Conservation (phyloP, 2,329 filamentous ascomycete genomes). For the Monilinia polystroma region DNA sequence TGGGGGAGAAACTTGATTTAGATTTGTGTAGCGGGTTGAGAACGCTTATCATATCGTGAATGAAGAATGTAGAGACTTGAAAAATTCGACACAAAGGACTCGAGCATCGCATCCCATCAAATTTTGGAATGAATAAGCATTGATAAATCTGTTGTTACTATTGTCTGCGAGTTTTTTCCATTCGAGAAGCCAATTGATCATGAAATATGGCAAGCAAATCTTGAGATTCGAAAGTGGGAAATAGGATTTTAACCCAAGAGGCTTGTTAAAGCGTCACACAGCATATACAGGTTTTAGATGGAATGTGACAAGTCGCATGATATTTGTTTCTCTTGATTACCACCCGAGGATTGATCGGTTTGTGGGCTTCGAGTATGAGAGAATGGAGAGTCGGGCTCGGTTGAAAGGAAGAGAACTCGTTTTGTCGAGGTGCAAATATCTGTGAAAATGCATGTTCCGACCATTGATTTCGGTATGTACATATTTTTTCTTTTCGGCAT, state of each 20-base stretch:
- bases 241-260: constrained; percentile 5
- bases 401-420: neutral
- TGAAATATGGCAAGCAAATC: neutral
- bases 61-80: neutral
- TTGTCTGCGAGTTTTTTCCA: neutral
- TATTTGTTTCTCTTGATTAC: constrained; percentile 2
- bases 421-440: neutral
- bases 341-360: neutral
- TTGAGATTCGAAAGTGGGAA: neutral
- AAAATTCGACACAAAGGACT: neutral
- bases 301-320: constrained; percentile 14
- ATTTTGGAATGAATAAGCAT: neutral
- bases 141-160: neutral
- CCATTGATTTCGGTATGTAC: neutral
- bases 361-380: neutral
- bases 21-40: neutral
- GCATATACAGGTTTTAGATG: constrained; percentile 12
- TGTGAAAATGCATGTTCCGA: neutral
- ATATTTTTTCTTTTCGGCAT: constrained; percentile 3
- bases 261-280: constrained; percentile 9
- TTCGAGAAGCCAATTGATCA: neutral
- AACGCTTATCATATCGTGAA: neutral
- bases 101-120: neutral
- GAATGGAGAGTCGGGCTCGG: constrained; percentile 1
- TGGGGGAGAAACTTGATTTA: constrained; percentile 6